Evolutionary conservation across 2,329 filamentous ascomycete species (phyloP), one percentile per base, ranked within the genome.

Genomic region (Scedosporium minutisporum): DNA sequence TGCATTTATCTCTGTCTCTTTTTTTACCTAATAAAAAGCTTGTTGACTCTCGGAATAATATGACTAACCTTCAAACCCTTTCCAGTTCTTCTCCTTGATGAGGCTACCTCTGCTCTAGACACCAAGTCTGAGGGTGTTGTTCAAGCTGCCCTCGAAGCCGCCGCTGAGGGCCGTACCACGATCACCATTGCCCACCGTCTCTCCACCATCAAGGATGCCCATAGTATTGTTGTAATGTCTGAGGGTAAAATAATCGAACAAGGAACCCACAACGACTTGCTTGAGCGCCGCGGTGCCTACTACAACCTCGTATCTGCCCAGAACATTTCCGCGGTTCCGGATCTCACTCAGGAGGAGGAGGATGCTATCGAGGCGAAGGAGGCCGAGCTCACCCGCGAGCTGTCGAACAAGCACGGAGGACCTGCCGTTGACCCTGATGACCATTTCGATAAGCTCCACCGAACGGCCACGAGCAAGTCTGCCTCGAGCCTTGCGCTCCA

Each of bases 161-260:
- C 93, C 27, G 84, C 92, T 1, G 82, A 89, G 66, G 93, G 93
- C 25, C 85, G 95, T 62, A 99, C 95, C 0, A 97, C 95, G 2
- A 96, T 97, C 68, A 90, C 93, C 6, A 97, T 99, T 73, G 95
- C 95, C 53, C 95, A 99, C 77, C 88, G 93, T 67, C 81, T 99
- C 7, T 96, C 92, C 0, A 99, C 95, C 5, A 96, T 99, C 77
- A 92, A 87, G 74, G 87, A 92, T 66, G 93, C 93, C 0, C 89
- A 97, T 74, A 97, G 96, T 70, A 99, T 99, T 67, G 90, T 97
- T 12, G 93, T 97, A 66, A 93, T 99, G 87, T 83, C 87, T 4
- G 77, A 87, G 65, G 95, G 95, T 12, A 78, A 81, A n/a, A 96
- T 99, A 64, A 82, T 96, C 12, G 95, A 99, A 74, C 92, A 97